Percentiles rank a stretch among this genome's conserved stretches.
Conservation (phyloP, 371 early-diverging fungal genomes). For the Mucor indicus region DNA sequence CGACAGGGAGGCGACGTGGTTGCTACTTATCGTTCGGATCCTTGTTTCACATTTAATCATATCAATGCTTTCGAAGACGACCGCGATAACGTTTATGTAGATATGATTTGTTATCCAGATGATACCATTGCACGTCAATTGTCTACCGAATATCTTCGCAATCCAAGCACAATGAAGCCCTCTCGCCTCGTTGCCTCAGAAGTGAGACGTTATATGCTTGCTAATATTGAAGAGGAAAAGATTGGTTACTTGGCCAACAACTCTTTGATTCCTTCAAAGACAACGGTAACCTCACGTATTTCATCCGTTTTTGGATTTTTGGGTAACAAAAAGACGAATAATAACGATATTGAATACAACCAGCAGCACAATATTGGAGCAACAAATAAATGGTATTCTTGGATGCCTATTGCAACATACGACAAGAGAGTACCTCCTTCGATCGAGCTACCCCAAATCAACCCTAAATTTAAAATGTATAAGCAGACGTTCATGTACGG, state of each 20-base stretch:
- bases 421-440: slow-evolving; percentile 23
- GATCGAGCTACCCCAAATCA: slow-evolving; percentile 67
- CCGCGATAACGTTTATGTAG: slow-evolving; percentile 56
- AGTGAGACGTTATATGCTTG: slow-evolving; percentile 59
- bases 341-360: slow-evolving; percentile 4
- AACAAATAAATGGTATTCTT: slow-evolving; percentile 24
- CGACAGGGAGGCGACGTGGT: slow-evolving; percentile 61
- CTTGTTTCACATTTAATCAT: slow-evolving; percentile 67
- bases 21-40: slow-evolving; percentile 59
- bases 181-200: slow-evolving; percentile 51
- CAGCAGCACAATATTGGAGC: not conserved
- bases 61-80: slow-evolving; percentile 73
- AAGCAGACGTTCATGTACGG: slow-evolving; percentile 69
- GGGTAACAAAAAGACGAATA: slow-evolving; percentile 8
- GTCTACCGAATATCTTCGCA: slow-evolving; percentile 48
- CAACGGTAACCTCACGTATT: slow-evolving; percentile 24
- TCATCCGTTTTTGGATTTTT: slow-evolving; percentile 27
- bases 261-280: slow-evolving; percentile 24
- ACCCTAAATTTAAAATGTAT: slow-evolving; percentile 49
- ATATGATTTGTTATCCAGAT: slow-evolving; percentile 63
- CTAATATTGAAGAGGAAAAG: slow-evolving; percentile 53
- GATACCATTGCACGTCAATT: slow-evolving; percentile 60
- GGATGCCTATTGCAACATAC: slow-evolving; percentile 26
- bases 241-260: slow-evolving; percentile 32
- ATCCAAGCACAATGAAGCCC: slow-evolving; percentile 34